Conservation (phyloP, 73 alveolate species). For the Tetrahymena thermophila region DNA sequence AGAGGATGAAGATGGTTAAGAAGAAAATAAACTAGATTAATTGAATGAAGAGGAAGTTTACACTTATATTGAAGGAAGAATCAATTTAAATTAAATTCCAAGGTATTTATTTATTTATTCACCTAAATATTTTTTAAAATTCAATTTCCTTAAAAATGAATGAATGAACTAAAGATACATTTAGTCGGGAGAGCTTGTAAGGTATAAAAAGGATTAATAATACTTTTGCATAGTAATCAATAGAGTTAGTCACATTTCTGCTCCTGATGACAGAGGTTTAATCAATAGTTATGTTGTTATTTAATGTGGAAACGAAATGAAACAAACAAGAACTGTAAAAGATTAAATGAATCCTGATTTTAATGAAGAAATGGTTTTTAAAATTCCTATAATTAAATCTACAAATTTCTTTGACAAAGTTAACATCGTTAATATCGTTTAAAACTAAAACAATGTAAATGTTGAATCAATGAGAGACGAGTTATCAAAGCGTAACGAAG, state of each 20-base stretch:
- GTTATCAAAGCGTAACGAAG: conserved; percentile 22
- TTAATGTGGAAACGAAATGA: conserved; percentile 32
- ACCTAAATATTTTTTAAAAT: neutral
- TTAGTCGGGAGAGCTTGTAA: conserved; percentile 22
- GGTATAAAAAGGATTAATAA: conserved; percentile 25
- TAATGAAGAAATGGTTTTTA: conserved; percentile 42
- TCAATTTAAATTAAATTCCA: conserved; percentile 20
- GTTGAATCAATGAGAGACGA: conserved; percentile 33
- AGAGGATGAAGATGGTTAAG: conserved; percentile 7
- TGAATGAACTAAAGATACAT: no score
- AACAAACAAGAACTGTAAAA: conserved; percentile 25
- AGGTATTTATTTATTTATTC: neutral
- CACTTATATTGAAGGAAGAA: conserved; percentile 38
- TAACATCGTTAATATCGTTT: conserved; percentile 11
- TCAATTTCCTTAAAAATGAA: neutral
- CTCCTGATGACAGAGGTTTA: conserved; percentile 48
- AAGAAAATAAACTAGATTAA: conserved; percentile 16
- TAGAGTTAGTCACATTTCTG: conserved; percentile 12
- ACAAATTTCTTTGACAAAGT: conserved; percentile 19
- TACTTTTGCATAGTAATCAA: conserved; percentile 20
- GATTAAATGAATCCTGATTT: conserved; percentile 37
- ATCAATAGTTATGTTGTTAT: conserved; percentile 24
- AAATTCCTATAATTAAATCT: conserved; percentile 14
- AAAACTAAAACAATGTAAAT: neutral
- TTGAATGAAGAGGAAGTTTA: conserved; percentile 25